phyloP scores from a whole-genome alignment of 225 moss, liverwort and hornwort species.

The Neckera pumila region DNA sequence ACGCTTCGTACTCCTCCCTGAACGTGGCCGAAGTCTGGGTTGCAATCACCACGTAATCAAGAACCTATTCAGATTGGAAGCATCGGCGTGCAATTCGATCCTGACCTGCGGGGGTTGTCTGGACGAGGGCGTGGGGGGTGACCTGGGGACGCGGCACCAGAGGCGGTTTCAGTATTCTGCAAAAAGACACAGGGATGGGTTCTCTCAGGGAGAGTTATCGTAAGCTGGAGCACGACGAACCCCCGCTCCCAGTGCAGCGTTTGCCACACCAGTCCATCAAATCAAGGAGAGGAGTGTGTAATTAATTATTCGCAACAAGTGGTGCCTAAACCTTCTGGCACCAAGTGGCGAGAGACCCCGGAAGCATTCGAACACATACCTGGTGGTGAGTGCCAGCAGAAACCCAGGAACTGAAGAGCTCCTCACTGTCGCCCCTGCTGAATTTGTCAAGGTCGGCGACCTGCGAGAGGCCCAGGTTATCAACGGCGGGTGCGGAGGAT shows the following conservation, averaged over 20 bases:
- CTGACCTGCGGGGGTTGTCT: conserved; percentile 31
- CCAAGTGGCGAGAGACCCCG: not conserved
- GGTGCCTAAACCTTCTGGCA: not conserved
- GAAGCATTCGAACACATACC: conserved; percentile 15
- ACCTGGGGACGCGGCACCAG: conserved; percentile 9
- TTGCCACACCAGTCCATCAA: not conserved
- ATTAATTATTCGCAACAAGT: not conserved
- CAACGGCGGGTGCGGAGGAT: not conserved
- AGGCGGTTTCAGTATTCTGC: conserved; percentile 20
- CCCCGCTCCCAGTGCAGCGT: not conserved
- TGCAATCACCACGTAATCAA: not conserved
- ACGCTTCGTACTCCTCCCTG: not conserved
- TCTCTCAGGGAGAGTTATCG: not conserved
- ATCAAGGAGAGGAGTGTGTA: not conserved
- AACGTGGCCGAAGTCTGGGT: not conserved
- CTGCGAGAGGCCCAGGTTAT: conserved; percentile 14
- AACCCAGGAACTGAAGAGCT: conserved; percentile 43
- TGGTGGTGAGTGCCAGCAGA: conserved; percentile 23
- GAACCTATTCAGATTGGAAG: not conserved
- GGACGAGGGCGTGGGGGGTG: conserved; percentile 10
- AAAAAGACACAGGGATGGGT: not conserved
- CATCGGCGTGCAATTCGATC: not conserved
- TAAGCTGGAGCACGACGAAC: not conserved
- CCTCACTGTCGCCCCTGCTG: conserved; percentile 33
- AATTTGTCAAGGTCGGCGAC: conserved; percentile 23